A percentile compares a stretch with the other conserved stretches of the same genome.
Evolutionary conservation across 1,139 yeast genomes (phyloP).

Genomic region (Hansenula sp.): DNA sequence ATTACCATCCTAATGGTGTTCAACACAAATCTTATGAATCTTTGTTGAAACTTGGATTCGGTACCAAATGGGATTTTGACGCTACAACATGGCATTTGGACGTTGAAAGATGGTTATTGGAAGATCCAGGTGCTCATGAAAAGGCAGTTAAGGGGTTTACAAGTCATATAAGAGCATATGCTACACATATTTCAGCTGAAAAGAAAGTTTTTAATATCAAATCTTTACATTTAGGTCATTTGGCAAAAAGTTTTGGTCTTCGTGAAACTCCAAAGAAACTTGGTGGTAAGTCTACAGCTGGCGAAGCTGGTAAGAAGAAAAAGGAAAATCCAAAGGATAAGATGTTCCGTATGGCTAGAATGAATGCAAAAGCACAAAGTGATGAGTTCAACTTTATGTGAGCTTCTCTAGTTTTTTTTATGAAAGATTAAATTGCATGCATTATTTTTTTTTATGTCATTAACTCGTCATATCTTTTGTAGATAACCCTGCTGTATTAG

Average conservation of each 20-base stretch:
- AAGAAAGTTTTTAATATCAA: slow-evolving; percentile 76
- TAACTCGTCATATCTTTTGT: slow-evolving; percentile 50
- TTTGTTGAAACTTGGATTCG: slow-evolving; percentile 47
- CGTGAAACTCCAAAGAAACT: slow-evolving; percentile 89
- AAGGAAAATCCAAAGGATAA: slow-evolving; percentile 63
- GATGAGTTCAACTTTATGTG: slow-evolving; percentile 69
- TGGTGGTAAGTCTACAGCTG: slow-evolving; percentile 35
- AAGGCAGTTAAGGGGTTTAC: slow-evolving; percentile 74
- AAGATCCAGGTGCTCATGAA: slow-evolving; percentile 54
- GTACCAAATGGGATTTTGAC: slow-evolving; percentile 77
- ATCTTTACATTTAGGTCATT: slow-evolving; percentile 83
- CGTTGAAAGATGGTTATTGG: slow-evolving; percentile 83
- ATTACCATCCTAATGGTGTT: slow-evolving; percentile 64
- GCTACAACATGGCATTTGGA: slow-evolving; percentile 96
- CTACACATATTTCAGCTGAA: slow-evolving; percentile 88
- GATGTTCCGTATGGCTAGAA: slow-evolving; percentile 74
- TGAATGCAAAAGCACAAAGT: slow-evolving; percentile 56
- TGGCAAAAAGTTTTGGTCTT: slow-evolving; percentile 90
- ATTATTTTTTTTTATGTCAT: not conserved
- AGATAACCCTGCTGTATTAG: slow-evolving; percentile 91
- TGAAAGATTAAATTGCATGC: not conserved
- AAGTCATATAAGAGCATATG: slow-evolving; percentile 89
- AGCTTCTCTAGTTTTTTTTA: not conserved
- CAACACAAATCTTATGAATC: slow-evolving; percentile 46
- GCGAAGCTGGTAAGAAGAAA: slow-evolving; percentile 27